These are phyloP conservation scores for Lathyrus aphaca DNA, from an alignment of 306 rosid species.

Conservation along the genomic window DNA sequence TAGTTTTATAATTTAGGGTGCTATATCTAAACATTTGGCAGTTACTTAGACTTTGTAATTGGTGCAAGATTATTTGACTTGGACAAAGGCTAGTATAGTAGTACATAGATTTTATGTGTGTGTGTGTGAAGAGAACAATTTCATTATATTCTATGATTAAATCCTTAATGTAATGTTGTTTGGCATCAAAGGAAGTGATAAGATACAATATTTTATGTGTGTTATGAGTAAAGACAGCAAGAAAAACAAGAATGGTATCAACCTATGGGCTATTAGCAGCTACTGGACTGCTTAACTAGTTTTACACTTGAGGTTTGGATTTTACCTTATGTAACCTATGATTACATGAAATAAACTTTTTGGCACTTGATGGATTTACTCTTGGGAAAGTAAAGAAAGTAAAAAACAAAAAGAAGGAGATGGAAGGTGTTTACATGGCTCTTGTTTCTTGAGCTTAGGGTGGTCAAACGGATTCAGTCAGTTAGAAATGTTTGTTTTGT, in stretches of 20 bases:
- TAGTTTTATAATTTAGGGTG: constrained; percentile 49
- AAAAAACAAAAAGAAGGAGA: constrained; percentile 32
- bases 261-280: constrained; percentile 30
- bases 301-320: constrained; percentile 34
- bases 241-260: constrained; percentile 38
- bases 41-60: constrained; percentile 38
- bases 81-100: constrained; percentile 39
- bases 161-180: constrained; percentile 3
- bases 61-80: constrained; percentile 44
- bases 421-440: constrained; percentile 18
- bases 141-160: constrained; percentile 1
- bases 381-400: constrained; percentile 22
- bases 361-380: constrained; percentile 17
- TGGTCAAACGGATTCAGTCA: too few species aligned
- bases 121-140: constrained; percentile 28
- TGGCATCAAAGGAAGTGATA: constrained; percentile 25
- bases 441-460: too few species aligned
- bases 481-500: too few species aligned
- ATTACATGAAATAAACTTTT: background rate
- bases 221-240: constrained; percentile 24
- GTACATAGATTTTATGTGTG: constrained; percentile 5
- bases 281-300: constrained; percentile 28
- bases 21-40: constrained; percentile 53
- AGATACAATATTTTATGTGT: constrained; percentile 18
- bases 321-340: constrained; percentile 22